Evolutionary conservation across 495 filamentous ascomycete genomes (phyloP), one percentile per base, ranked within the genome.

Genomic region (Hypomontagnella monticulosa): DNA sequence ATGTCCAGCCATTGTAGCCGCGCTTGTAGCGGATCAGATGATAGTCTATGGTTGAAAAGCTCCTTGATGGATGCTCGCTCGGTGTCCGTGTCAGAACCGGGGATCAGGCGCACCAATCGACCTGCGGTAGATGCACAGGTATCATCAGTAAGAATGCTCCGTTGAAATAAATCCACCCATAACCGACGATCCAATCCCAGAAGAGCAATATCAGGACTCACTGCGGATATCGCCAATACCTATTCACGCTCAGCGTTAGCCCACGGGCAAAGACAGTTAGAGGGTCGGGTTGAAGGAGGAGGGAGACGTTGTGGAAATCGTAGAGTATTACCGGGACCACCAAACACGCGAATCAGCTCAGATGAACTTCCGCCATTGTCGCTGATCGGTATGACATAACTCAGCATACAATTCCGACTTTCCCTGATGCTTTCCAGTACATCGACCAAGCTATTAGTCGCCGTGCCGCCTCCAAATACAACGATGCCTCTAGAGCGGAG

Each of bases 331-430:
- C 79, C 79, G 50, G 94, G 94, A 0, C 94, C 94, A 1, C 94
- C 94, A 76, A 97, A 91, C 12, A 98, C 91, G 12, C 94, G 84
- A 62, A 97, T 94, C 67, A 97, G 75, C 78, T 98, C 94, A 5
- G 91, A 94, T 0, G 93, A 93, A 32, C 89, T 93, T 14, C 94
- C 94, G 23, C 94, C 94, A 79, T 98, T 98, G 75, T 98, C 94
- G 66, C 89, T 92, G 70, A 97, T 96, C 12, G 94, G 94, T 52
- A 98, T 96, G 57, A 97, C 84, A 69, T 96, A 94, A 73, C 84
- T 91, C 42, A 96, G 81, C 18, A 81, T 80, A 60, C 90, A 90
- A 34, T 84, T 76, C 51, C 89, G 89, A 73, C 85, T 88, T 61
- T 88, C 81, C n/a, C 87, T 82, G 4, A 97, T 82, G 19, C 81